Conservation (phyloP, 306 rosid species). For the Pachyrhizus erosus region DNA sequence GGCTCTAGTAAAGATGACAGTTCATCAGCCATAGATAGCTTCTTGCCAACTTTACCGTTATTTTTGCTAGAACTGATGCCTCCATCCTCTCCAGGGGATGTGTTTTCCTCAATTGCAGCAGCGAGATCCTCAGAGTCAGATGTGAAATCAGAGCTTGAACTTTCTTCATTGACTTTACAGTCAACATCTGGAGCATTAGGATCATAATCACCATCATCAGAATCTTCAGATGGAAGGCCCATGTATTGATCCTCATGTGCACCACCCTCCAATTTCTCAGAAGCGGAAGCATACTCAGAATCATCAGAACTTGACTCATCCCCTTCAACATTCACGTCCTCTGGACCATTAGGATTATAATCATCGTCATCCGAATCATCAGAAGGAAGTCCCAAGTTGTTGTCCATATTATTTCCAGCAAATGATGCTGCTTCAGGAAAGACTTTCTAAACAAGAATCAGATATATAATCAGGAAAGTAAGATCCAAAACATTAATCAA, state of each 20-base stretch:
- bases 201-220: conserved; percentile 83
- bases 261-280: conserved; percentile 75
- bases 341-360: conserved; percentile 78
- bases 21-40: conserved; percentile 64
- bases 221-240: conserved; percentile 91
- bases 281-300: conserved; percentile 80
- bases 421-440: conserved; percentile 90
- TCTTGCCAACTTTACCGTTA: conserved; percentile 51
- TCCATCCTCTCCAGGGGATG: conserved; percentile 48
- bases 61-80: conserved; percentile 47
- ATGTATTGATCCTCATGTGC: conserved; percentile 58
- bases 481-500: conserved; percentile 14
- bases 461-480: conserved; percentile 44
- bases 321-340: conserved; percentile 61
- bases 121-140: conserved; percentile 97
- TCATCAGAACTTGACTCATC: conserved; percentile 73
- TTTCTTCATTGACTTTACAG: conserved; percentile 52
- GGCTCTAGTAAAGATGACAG: conserved; percentile 60
- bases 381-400: conserved; percentile 73
- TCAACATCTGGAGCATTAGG: conserved; percentile 63
- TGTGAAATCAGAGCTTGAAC: conserved; percentile 91
- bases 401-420: conserved; percentile 64
- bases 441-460: conserved; percentile 73
- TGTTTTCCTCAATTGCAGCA: conserved; percentile 54
- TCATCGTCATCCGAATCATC: conserved; percentile 95